Percentiles rank a stretch among this genome's conserved stretches.
These are phyloP conservation scores for Lentinula detonsa DNA, from an alignment of 768 basidiomycete species.

Conservation along the genomic window DNA sequence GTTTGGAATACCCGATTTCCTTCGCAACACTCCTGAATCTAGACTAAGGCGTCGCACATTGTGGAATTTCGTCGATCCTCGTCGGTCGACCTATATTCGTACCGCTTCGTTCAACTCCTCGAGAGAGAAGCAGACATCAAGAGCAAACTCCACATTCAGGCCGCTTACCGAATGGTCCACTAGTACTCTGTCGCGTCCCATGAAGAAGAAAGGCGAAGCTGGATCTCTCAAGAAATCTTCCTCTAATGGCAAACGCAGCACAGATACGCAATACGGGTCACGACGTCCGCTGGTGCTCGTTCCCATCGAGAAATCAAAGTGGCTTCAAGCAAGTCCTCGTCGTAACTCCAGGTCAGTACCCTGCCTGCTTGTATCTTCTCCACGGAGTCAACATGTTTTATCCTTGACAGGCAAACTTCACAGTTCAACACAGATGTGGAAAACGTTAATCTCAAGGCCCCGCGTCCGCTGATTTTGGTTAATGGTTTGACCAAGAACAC, in stretches of 20 bases:
- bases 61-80: slow-evolving; percentile 27
- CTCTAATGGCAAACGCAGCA: not conserved
- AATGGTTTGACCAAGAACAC: not conserved
- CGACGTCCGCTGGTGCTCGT: not conserved
- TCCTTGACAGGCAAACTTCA: not conserved
- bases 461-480: not conserved
- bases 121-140: not conserved
- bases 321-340: not conserved
- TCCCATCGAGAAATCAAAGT: not conserved
- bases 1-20: slow-evolving; percentile 13
- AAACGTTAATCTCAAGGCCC: too few relatives aligned
- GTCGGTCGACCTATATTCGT: slow-evolving; percentile 21
- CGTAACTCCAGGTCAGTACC: not conserved
- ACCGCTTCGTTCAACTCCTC: slow-evolving; percentile 13
- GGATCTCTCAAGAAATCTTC: not conserved
- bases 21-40: slow-evolving; percentile 6
- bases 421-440: not conserved
- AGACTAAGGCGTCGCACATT: not conserved
- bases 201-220: not conserved
- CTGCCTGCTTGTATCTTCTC: not conserved
- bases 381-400: not conserved
- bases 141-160: not conserved
- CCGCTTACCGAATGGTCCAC: not conserved
- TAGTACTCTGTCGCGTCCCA: not conserved
- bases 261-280: not conserved